These are phyloP conservation scores for Dalbergia cochinchinensis DNA, from an alignment of 306 rosid species.

Conservation along the genomic window DNA sequence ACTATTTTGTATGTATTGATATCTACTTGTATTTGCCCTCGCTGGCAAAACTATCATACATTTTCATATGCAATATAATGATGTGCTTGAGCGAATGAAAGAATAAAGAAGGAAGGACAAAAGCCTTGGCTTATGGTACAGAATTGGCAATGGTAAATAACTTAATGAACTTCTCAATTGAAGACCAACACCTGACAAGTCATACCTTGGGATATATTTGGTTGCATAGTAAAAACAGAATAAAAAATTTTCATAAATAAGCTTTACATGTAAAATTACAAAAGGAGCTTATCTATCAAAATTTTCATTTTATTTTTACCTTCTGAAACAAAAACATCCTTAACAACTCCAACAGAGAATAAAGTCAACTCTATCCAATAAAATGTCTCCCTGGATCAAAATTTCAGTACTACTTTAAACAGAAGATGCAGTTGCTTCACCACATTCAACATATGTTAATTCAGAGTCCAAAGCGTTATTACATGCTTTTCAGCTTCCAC, in stretches of 20 bases:
- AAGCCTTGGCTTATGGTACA: not conserved
- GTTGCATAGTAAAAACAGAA: too few species aligned
- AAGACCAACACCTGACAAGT: not conserved
- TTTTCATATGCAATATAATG: not conserved
- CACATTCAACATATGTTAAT: not conserved
- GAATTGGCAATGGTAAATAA: not conserved
- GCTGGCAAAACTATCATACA: not conserved
- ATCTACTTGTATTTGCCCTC: not conserved
- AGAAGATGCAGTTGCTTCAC: not conserved
- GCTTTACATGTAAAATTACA: too few species aligned
- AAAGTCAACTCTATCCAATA: not conserved
- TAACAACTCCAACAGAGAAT: not conserved
- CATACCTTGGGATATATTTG: too few species aligned
- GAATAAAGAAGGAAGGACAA: not conserved
- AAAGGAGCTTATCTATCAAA: too few species aligned
- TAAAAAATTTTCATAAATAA: too few species aligned
- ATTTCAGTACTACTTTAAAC: not conserved
- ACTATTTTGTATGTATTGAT: not conserved
- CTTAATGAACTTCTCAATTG: not conserved
- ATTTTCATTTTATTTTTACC: too few species aligned
- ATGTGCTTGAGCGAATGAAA: not conserved
- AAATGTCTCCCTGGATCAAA: not conserved
- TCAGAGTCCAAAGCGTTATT: not conserved
- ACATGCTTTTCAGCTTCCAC: constrained; percentile 33
- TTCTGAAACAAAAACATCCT: too few species aligned